Conservation (phyloP, 805 yeast genomes). For the Candida succiphila region DNA sequence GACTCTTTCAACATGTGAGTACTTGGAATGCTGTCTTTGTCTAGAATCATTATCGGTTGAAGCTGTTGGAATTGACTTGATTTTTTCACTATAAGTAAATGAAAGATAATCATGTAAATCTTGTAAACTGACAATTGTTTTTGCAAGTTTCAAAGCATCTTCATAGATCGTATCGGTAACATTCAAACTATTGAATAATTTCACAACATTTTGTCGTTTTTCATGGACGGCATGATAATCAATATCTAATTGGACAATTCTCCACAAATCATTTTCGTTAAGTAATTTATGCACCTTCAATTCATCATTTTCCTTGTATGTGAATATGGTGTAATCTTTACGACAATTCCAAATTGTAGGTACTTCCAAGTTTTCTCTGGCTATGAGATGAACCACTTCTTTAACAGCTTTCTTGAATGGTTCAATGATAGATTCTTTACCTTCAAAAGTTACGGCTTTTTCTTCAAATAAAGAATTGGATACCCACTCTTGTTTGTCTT, state of each 20-base stretch:
- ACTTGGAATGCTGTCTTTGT: slow-evolving; percentile 48
- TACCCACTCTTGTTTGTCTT: slow-evolving; percentile 72
- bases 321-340: slow-evolving; percentile 70
- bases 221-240: slow-evolving; percentile 80
- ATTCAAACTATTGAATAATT: slow-evolving; percentile 42
- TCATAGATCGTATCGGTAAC: slow-evolving; percentile 47
- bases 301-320: slow-evolving; percentile 34
- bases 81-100: slow-evolving; percentile 55
- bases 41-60: slow-evolving; percentile 10
- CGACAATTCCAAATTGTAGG: slow-evolving; percentile 95
- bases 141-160: slow-evolving; percentile 46
- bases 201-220: slow-evolving; percentile 51
- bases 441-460: slow-evolving; percentile 35
- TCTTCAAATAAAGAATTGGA: slow-evolving; percentile 51
- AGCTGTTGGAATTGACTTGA: slow-evolving; percentile 30
- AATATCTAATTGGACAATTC: slow-evolving; percentile 74
- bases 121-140: slow-evolving; percentile 69
- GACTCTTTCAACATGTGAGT: slow-evolving; percentile 55
- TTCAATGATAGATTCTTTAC: slow-evolving; percentile 27
- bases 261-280: slow-evolving; percentile 85
- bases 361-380: slow-evolving; percentile 77
- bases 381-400: slow-evolving; percentile 58
- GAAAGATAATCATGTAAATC: slow-evolving; percentile 79
- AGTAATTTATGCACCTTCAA: slow-evolving; percentile 42
- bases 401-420: slow-evolving; percentile 60